Conservation (phyloP, 345 rosid species). For the Firmiana major region DNA sequence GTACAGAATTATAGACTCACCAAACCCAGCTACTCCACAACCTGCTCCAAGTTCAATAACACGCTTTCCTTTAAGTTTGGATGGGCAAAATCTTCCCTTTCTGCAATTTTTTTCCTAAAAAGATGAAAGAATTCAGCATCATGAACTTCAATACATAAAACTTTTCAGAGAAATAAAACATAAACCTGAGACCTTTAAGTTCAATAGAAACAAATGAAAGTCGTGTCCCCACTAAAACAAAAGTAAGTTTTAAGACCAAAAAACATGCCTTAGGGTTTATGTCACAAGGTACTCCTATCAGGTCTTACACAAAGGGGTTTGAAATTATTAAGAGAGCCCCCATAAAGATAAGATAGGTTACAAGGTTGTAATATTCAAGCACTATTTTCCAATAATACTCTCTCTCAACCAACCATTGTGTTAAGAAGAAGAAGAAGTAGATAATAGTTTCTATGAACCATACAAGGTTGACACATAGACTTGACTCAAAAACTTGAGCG, state of each 20-base stretch:
- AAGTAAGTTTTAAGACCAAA: not conserved
- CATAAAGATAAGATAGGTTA: not conserved
- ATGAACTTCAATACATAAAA: not conserved
- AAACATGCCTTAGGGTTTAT: not conserved
- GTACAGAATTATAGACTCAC: slow-evolving; percentile 41
- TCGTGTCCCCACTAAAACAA: not conserved
- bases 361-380: not conserved
- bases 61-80: slow-evolving; percentile 87
- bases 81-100: slow-evolving; percentile 75
- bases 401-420: not conserved
- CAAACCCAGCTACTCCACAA: slow-evolving; percentile 95
- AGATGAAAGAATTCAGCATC: not conserved
- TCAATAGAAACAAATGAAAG: slow-evolving; percentile 6
- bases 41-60: slow-evolving; percentile 95
- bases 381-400: not conserved
- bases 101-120: slow-evolving; percentile 81
- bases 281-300: not conserved
- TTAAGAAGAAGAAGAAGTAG: not conserved
- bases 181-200: not conserved
- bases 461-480: not conserved
- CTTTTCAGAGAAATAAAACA: not conserved
- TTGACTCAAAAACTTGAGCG: not conserved
- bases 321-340: not conserved
- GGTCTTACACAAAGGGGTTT: not conserved
- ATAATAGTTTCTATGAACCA: not conserved